A percentile compares a stretch with the other conserved stretches of the same genome.
These are phyloP conservation scores for Trichoderma sp. DNA, from an alignment of 2,329 filamentous ascomycete genomes.

Conservation along the genomic window DNA sequence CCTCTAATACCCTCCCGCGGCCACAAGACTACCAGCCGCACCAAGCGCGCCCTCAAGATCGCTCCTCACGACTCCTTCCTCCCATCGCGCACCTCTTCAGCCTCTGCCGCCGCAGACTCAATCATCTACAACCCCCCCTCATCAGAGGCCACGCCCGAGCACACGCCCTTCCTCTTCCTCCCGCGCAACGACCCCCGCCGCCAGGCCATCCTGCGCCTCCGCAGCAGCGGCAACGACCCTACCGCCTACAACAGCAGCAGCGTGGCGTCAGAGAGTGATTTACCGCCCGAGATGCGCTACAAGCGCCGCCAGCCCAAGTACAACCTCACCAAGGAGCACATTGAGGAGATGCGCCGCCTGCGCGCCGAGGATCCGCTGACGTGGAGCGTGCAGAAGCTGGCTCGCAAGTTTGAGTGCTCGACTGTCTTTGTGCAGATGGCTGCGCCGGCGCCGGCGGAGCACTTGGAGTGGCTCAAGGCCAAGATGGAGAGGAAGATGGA, in stretches of 20 bases:
- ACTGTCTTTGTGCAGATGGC: slow-evolving; percentile 61
- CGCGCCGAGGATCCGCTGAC: slow-evolving; percentile 53
- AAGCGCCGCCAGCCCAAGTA: slow-evolving; percentile 44
- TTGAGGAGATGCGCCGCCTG: slow-evolving; percentile 61
- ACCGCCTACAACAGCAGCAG: slow-evolving; percentile 23
- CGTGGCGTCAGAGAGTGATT: slow-evolving; percentile 29
- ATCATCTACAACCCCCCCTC: slow-evolving; percentile 62
- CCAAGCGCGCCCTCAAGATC: slow-evolving; percentile 60
- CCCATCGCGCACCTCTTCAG: slow-evolving; percentile 37
- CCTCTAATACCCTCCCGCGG: slow-evolving; percentile 41
- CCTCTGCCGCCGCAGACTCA: slow-evolving; percentile 39
- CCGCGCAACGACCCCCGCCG: slow-evolving; percentile 58
- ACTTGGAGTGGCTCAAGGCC: slow-evolving; percentile 48
- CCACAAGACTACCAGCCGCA: slow-evolving; percentile 56
- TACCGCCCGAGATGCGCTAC: slow-evolving; percentile 42
- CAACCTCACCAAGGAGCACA: slow-evolving; percentile 57
- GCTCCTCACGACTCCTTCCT: slow-evolving; percentile 63
- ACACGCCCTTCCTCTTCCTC: slow-evolving; percentile 69
- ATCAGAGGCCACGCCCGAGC: slow-evolving; percentile 57
- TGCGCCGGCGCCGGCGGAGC: slow-evolving; percentile 50
- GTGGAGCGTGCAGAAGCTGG: slow-evolving; percentile 58
- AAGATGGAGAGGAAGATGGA: slow-evolving; percentile 52
- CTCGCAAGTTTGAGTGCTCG: slow-evolving; percentile 58
- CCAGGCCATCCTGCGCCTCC: slow-evolving; percentile 47
- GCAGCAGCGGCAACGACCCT: slow-evolving; percentile 39